A percentile compares a stretch with the other conserved stretches of the same genome.
phyloP scores from a whole-genome alignment of 169 alveolate species.

The Eimeria falciformis region DNA sequence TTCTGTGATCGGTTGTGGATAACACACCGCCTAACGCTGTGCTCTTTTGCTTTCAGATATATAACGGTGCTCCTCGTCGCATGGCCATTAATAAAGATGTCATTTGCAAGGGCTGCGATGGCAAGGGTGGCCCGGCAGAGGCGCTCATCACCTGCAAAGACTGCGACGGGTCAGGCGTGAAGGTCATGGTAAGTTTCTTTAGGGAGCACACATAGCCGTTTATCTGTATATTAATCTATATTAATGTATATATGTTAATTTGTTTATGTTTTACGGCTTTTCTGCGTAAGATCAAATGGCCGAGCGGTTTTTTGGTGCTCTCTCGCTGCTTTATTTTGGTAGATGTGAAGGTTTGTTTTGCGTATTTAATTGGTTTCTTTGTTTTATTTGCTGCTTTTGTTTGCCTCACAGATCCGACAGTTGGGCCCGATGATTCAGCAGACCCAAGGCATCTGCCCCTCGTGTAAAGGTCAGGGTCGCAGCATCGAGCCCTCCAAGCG shows the following conservation, averaged over 20 bases:
- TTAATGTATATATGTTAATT: too few relatives aligned
- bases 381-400: not conserved
- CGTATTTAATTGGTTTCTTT: not conserved
- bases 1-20: not conserved
- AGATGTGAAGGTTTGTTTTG: not conserved
- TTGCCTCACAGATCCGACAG: conserved; percentile 65
- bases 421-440: conserved; percentile 86
- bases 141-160: conserved; percentile 93
- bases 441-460: conserved; percentile 89
- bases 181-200: conserved; percentile 72
- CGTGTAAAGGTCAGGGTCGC: conserved; percentile 92
- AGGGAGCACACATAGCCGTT: not conserved
- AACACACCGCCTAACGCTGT: not conserved
- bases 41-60: conserved; percentile 80
- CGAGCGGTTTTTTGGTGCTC: too few relatives aligned
- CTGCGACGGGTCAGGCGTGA: conserved; percentile 96
- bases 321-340: not conserved
- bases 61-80: conserved; percentile 96
- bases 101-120: conserved; percentile 96
- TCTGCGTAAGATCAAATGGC: too few relatives aligned
- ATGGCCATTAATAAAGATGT: conserved; percentile 95
- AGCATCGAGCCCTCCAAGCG: conserved; percentile 90
- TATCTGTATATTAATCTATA: not conserved
- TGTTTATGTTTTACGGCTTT: too few relatives aligned
- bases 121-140: conserved; percentile 97